Evolutionary conservation across 2,329 filamentous ascomycete species (phyloP).

Genomic region (Aspergillus texensis): DNA sequence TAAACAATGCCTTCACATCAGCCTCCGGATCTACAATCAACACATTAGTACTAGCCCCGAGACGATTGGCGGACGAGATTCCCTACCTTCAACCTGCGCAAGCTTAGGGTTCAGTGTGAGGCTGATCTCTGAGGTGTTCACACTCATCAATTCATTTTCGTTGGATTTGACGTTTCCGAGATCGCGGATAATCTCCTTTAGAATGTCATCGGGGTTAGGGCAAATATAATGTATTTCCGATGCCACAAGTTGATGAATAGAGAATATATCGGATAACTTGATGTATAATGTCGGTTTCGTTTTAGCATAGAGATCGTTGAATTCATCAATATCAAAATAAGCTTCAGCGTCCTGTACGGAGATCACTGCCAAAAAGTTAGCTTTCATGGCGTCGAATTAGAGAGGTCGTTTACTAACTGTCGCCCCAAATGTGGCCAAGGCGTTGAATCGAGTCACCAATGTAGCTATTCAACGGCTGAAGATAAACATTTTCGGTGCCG

Average conservation of each 20-base stretch:
- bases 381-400: background rate
- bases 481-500: constrained; percentile 90
- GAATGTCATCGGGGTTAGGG: constrained; percentile 77
- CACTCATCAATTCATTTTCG: constrained; percentile 86
- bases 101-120: constrained; percentile 88
- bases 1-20: constrained; percentile 88
- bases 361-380: constrained; percentile 62
- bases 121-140: constrained; percentile 85
- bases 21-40: constrained; percentile 74
- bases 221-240: constrained; percentile 78
- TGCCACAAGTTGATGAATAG: constrained; percentile 86
- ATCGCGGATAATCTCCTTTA: constrained; percentile 90
- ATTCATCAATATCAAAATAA: constrained; percentile 98
- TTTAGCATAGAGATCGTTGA: constrained; percentile 95
- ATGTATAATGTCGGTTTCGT: constrained; percentile 98
- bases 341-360: constrained; percentile 82
- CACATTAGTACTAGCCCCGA: constrained; percentile 17
- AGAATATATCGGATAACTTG: constrained; percentile 97
- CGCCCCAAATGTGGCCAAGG: constrained; percentile 72
- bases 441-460: constrained; percentile 82
- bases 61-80: background rate
- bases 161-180: constrained; percentile 95
- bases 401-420: constrained; percentile 49
- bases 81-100: constrained; percentile 73
- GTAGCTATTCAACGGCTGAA: constrained; percentile 93